These are phyloP conservation scores for Salix koriyanagi DNA, from an alignment of 345 rosid species.

Conservation along the genomic window DNA sequence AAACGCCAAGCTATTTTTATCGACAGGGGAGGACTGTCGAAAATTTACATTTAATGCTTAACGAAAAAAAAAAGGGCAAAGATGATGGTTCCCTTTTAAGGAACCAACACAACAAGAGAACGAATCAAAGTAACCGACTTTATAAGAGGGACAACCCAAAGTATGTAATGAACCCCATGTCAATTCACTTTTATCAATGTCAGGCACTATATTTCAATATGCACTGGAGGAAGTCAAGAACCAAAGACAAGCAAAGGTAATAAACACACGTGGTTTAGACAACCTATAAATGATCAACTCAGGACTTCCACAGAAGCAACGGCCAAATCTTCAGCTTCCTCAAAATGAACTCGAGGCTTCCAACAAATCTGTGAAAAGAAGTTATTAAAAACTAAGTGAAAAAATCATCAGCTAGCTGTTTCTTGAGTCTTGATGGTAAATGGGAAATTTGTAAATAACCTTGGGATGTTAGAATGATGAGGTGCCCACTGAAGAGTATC, in stretches of 20 bases:
- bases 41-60: no score
- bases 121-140: background rate
- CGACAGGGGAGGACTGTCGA: no score
- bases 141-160: background rate
- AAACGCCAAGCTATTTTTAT: background rate
- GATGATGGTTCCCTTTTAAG: no score
- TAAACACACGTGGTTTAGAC: constrained; percentile 5
- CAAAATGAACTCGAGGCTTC: background rate
- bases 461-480: constrained; percentile 51
- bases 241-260: constrained; percentile 2
- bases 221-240: constrained; percentile 16
- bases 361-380: constrained; percentile 2
- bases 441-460: constrained; percentile 21
- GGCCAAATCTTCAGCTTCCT: constrained; percentile 2
- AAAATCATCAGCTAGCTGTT: background rate
- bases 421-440: background rate
- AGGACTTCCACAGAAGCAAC: constrained; percentile 5
- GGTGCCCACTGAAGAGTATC: constrained; percentile 77
- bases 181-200: background rate
- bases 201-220: constrained; percentile 3
- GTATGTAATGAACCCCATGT: background rate
- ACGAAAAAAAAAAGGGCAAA: no score
- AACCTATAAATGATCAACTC: constrained; percentile 7
- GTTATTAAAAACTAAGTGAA: background rate
- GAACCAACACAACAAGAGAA: background rate